These are phyloP conservation scores for Durusdinium trenchii DNA, from an alignment of 73 alveolate species.

Conservation along the genomic window DNA sequence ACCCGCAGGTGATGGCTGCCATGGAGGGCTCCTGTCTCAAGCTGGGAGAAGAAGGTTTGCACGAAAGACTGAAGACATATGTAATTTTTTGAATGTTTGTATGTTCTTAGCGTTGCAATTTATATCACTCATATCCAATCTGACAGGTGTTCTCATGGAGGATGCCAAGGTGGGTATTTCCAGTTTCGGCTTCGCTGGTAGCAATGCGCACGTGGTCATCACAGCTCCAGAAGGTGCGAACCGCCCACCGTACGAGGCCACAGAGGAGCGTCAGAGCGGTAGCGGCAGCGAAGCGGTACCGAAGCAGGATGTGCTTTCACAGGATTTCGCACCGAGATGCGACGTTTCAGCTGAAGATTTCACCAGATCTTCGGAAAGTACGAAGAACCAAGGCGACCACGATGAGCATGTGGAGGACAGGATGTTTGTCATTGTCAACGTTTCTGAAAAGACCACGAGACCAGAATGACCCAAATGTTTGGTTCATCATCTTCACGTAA, in stretches of 20 bases:
- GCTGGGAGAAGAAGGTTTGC: slow-evolving; percentile 10
- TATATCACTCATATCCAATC: no score
- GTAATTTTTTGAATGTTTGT: background rate
- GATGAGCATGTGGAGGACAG: no score
- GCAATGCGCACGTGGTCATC: slow-evolving; percentile 51
- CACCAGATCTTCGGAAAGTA: background rate
- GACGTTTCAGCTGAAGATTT: background rate
- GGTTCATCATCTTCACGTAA: no score
- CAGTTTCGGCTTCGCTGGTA: slow-evolving; percentile 68
- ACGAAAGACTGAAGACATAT: background rate
- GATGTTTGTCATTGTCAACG: no score
- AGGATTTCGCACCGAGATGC: background rate
- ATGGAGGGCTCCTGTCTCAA: slow-evolving; percentile 36
- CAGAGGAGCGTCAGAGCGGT: background rate
- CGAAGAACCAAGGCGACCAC: background rate
- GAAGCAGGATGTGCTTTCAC: background rate
- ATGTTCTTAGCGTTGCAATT: no score
- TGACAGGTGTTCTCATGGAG: background rate
- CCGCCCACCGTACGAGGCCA: background rate
- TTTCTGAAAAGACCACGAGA: no score
- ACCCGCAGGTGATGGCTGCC: slow-evolving; percentile 52
- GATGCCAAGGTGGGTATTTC: slow-evolving; percentile 38
- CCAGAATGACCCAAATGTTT: no score
- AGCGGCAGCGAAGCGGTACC: background rate
- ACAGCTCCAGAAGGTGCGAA: background rate